Conservation (phyloP, 495 filamentous ascomycete species). For the Tuber brumale region DNA sequence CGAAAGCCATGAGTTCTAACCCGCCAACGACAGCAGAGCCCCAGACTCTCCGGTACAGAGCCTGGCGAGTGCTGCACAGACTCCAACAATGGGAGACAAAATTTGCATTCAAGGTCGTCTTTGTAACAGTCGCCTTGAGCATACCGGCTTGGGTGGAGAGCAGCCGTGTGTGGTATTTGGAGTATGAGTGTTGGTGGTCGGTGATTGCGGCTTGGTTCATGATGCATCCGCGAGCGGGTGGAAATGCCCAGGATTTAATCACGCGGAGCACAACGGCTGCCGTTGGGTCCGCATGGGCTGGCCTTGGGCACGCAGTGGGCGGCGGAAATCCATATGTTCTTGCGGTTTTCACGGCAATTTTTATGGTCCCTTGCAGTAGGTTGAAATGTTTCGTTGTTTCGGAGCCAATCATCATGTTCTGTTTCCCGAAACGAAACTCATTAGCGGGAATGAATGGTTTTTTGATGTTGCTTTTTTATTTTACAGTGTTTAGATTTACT, state of each 20-base stretch:
- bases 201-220: constrained; percentile 56
- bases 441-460: neutral
- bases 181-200: constrained; percentile 53
- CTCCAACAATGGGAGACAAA: constrained; percentile 55
- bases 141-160: constrained; percentile 50
- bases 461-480: constrained; percentile 9
- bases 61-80: constrained; percentile 50
- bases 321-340: constrained; percentile 52
- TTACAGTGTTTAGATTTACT: constrained; percentile 51
- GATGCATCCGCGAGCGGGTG: constrained; percentile 55
- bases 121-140: constrained; percentile 49
- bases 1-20: constrained; percentile 12
- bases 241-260: constrained; percentile 52
- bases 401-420: constrained; percentile 9
- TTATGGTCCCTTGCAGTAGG: constrained; percentile 49
- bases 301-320: constrained; percentile 48
- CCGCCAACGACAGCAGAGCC: constrained; percentile 31
- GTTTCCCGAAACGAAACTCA: neutral
- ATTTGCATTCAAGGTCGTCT: constrained; percentile 53
- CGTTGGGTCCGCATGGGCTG: constrained; percentile 53
- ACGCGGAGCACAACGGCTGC: constrained; percentile 47
- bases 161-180: constrained; percentile 50
- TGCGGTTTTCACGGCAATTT: constrained; percentile 52
- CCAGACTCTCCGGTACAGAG: constrained; percentile 44
- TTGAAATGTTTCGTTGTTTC: constrained; percentile 9